Evolutionary conservation across 306 rosid species (phyloP), one percentile per base, ranked within the genome.

Genomic region (Sphenostylis stenocarpa): DNA sequence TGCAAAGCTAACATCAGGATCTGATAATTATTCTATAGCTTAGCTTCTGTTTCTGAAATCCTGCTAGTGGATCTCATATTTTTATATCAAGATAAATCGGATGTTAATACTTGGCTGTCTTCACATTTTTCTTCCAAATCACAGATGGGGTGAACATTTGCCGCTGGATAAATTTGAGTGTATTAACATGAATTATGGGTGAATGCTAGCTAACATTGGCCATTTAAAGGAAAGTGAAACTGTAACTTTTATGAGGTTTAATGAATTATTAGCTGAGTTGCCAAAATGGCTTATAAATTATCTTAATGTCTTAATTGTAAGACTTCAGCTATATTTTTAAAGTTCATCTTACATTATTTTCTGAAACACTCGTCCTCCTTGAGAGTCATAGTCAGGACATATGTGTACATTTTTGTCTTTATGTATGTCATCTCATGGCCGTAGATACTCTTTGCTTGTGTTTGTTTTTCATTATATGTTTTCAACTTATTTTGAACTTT

Each of bases 1-100:
- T 84, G 64, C 81, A 91, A 87, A 77, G 93, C 94, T 91, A 90
- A 89, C 84, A 45, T 73, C 78, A 72, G 77, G 88, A 80, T 70
- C 82, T 86, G 81, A 79, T 81, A 68, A 52, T 76, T 73, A 79
- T 64, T 60, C 68, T 79, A 73, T 86, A 72, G 83, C 81, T 73
- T 84, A 81, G 71, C 79, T 69, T 75, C 43, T 77, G 68, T 51
- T 80, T 73, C 77, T 63, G 41, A 81, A 85, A 36, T 70, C 70
- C 82, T 85, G 57, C 70, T 44, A 41, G 16, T 79, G 70, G 81
- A 73, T 73, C 63, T 74, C 63, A 75, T 73, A 24, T 43, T 76
- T 77, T 67, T 47, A 70, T 77, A 68, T 86, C 64, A 29, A 77
- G 49, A 77, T 20, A 62, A 48, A 52, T 58, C 31, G 56, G 51